Evolutionary conservation across 1,284 basidiomycete genomes (phyloP), one percentile per base, ranked within the genome.

Genomic region (Cerrena zonata): DNA sequence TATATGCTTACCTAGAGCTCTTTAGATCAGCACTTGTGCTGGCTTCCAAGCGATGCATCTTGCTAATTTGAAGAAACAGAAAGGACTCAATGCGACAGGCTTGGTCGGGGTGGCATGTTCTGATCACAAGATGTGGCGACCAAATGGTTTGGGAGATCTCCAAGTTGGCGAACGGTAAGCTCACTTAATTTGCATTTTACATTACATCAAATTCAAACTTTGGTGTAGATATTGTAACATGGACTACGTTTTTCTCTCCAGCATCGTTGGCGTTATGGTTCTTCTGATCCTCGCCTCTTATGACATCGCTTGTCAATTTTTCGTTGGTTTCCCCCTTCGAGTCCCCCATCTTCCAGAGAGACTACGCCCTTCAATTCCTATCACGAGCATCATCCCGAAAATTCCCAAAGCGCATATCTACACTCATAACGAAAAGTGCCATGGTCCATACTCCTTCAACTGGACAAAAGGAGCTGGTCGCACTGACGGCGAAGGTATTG

Each of bases 121-220:
- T n/a, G n/a, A n/a, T n/a, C n/a, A n/a, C n/a, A n/a, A n/a, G n/a
- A n/a, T n/a, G n/a, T n/a, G n/a, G n/a, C n/a, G n/a, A n/a, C n/a
- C n/a, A n/a, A n/a, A n/a, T n/a, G 58, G 56, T 0, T 45, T 62
- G 5, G 61, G 58, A 5, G 61, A 65, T 51, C 45, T 64, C 4
- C 61, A 64, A 42, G 52, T 53, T 19, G 62, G 63, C 2, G 63
- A 65, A 47, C 19, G 59, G 63, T 63, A 37, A n/a, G n/a, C n/a
- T n/a, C n/a, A 42, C 3, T 22, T 37, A 2, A 15, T 11, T 15
- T n/a, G 5, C 13, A 3, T 7, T 13, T 18, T 15, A 13, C 2
- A 19, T 19, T 27, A 5, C 21, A 43, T 5, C n/a, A n/a, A n/a
- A 1, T 10, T 18, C 30, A 3, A 22, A 40, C 7, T 19, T 30